These are phyloP conservation scores for Lepraria neglecta DNA, from an alignment of 495 filamentous ascomycete species.

Conservation along the genomic window DNA sequence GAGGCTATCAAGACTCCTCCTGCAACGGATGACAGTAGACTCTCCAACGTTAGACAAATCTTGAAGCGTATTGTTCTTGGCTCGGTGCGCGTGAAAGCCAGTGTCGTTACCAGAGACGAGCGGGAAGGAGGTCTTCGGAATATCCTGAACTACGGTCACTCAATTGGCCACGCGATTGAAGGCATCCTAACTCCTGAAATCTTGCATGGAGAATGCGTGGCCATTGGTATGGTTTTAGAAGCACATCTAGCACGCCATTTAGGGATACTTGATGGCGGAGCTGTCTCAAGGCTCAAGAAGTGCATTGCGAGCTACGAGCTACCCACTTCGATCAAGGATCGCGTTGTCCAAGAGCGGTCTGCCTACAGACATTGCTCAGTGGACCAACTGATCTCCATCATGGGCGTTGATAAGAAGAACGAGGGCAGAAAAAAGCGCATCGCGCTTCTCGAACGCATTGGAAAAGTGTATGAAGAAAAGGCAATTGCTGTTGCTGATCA, in stretches of 20 bases:
- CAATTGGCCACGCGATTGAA: constrained; percentile 94
- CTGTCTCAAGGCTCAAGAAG: constrained; percentile 83
- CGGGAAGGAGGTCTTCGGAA: constrained; percentile 91
- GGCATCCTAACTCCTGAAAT: constrained; percentile 93
- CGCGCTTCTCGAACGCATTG: constrained; percentile 89
- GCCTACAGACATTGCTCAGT: constrained; percentile 88
- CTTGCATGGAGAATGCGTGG: constrained; percentile 89
- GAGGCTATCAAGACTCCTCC: constrained; percentile 57
- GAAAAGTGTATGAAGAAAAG: constrained; percentile 74
- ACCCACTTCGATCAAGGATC: constrained; percentile 78
- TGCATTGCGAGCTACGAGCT: constrained; percentile 90
- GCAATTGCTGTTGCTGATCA: constrained; percentile 83
- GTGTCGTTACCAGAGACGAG: constrained; percentile 89
- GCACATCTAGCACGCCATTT: constrained; percentile 87
- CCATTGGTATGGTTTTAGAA: constrained; percentile 97
- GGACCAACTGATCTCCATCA: constrained; percentile 78
- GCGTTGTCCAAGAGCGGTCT: constrained; percentile 75
- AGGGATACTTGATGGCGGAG: constrained; percentile 77
- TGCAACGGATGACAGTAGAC: constrained; percentile 47
- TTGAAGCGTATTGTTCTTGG: constrained; percentile 83
- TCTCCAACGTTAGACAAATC: constrained; percentile 64
- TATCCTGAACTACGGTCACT: constrained; percentile 95
- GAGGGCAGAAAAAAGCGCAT: constrained; percentile 93
- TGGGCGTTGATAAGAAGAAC: constrained; percentile 99
- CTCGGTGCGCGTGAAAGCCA: constrained; percentile 83